A percentile compares a stretch with the other conserved stretches of the same genome.
Evolutionary conservation across 2,329 filamentous ascomycete species (phyloP).

Genomic region (Coniochaeta hoffmannii): DNA sequence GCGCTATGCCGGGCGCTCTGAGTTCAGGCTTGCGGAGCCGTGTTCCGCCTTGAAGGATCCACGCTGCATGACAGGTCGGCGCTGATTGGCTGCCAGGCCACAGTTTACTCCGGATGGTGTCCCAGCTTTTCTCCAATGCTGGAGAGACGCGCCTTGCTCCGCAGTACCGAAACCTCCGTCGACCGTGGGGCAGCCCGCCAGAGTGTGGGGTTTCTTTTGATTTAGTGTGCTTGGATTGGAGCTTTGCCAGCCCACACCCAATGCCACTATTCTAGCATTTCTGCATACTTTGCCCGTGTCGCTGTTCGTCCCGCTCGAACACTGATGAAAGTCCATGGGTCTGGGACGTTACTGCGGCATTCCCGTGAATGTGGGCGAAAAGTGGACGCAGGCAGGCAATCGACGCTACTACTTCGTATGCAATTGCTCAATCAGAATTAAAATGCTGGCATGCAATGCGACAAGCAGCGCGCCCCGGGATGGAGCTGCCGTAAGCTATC

Average conservation of each 20-base stretch:
- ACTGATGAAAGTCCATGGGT: too few relatives aligned
- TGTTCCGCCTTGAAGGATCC: slow-evolving; percentile 14
- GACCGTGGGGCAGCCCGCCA: not conserved
- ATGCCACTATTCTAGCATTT: too few relatives aligned
- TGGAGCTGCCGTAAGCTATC: not conserved
- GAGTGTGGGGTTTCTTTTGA: slow-evolving; percentile 1
- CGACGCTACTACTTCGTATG: too few relatives aligned
- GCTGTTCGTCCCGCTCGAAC: not conserved
- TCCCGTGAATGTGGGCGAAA: not conserved
- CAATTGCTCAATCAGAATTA: too few relatives aligned
- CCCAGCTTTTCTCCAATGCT: slow-evolving; percentile 3
- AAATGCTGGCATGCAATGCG: not conserved
- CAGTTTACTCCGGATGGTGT: slow-evolving; percentile 16
- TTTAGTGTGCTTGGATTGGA: too few relatives aligned
- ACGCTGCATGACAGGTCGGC: slow-evolving; percentile 1
- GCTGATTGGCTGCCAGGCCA: slow-evolving; percentile 12
- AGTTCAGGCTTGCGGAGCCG: slow-evolving; percentile 19
- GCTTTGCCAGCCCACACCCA: too few relatives aligned
- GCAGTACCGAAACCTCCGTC: slow-evolving; percentile 11
- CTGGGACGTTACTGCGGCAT: too few relatives aligned
- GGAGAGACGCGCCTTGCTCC: slow-evolving; percentile 3
- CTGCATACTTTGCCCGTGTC: not conserved
- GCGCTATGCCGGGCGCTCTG: slow-evolving; percentile 17
- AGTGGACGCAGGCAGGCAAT: not conserved
- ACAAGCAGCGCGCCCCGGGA: not conserved